Conservation (phyloP, 2,329 filamentous ascomycete species). For the Fusarium aywerte region DNA sequence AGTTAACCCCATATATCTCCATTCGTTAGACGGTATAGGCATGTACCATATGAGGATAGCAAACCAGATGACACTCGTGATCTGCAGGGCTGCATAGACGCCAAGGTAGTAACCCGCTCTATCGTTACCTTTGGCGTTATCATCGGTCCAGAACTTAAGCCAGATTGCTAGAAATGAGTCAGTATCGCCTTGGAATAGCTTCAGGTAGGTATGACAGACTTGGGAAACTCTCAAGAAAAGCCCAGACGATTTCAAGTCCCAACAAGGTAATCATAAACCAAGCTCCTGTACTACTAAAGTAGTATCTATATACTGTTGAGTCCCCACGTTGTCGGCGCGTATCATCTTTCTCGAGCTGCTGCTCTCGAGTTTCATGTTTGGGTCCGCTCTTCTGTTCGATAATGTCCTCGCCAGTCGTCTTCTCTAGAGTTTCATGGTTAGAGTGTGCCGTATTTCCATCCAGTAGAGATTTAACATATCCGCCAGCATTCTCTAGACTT, state of each 20-base stretch:
- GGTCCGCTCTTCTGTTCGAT: not conserved
- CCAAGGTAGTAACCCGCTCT: conserved; percentile 41
- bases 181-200: not conserved
- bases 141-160: conserved; percentile 48
- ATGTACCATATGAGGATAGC: conserved; percentile 38
- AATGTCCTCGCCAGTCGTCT: not conserved
- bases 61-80: conserved; percentile 37
- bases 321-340: conserved; percentile 47
- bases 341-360: conserved; percentile 21
- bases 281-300: conserved; percentile 46
- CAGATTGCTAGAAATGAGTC: conserved; percentile 43
- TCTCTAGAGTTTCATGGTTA: too few species aligned
- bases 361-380: conserved; percentile 16
- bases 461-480: conserved; percentile 22
- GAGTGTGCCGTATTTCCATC: not conserved
- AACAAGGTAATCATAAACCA: conserved; percentile 39
- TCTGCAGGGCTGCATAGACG: conserved; percentile 42
- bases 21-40: not conserved
- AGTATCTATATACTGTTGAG: conserved; percentile 45
- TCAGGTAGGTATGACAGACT: conserved; percentile 29
- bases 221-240: conserved; percentile 47
- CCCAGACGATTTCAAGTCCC: conserved; percentile 40
- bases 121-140: conserved; percentile 18
- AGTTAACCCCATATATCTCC: not conserved
- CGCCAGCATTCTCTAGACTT: conserved; percentile 11